Evolutionary conservation across 129 eudicot genomes (phyloP), one percentile per base, ranked within the genome.

Genomic region (Flaveria trinervia): DNA sequence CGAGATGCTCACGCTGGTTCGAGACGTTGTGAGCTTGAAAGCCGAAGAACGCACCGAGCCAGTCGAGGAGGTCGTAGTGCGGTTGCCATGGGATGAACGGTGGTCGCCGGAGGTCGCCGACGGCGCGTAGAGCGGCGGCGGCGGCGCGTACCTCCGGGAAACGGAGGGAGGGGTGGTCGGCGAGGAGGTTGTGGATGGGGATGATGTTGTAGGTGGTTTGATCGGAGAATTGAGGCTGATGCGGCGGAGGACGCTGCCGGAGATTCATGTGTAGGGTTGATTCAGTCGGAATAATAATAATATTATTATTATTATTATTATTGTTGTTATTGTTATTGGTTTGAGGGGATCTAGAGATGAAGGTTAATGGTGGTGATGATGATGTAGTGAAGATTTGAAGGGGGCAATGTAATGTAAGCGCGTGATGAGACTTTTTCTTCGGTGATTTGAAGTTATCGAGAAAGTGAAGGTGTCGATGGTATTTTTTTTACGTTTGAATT

Each of bases 121-220:
- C 90, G 61, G 93, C 59, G 1, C 85, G 90, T 0, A 94, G 79
- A 0, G 98, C 93, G 11, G 97, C 89, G 14, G 91, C 81, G 68
- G 98, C 97, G 44, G 98, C 98, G 25, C 98, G 96, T 3, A 91
- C 92, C 80, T 94, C 98, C 0, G 98, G 98, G 77, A 77, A 94
- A 5, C 96, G 92, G 83, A 85, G 94, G 17, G 97, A 91, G 0
- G 98, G 98, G 80, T 94, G 98, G 80, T 94, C 92, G 5, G 89
- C 88, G 2, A 91, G 79, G 48, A 94, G 80, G 75, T 94, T 86
- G 88, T 91, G 89, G 62, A 94, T 70, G 4, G 98, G 98, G 78
- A 91, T 94, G 5, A 94, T 91, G 89, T 94, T 94, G 85, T 84
- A 94, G 52, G 67, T 13, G 13, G 84, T 75, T 14, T 77, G 83